These are phyloP conservation scores for Saitozyma sp. DNA, from an alignment of 768 basidiomycete genomes.

Conservation along the genomic window DNA sequence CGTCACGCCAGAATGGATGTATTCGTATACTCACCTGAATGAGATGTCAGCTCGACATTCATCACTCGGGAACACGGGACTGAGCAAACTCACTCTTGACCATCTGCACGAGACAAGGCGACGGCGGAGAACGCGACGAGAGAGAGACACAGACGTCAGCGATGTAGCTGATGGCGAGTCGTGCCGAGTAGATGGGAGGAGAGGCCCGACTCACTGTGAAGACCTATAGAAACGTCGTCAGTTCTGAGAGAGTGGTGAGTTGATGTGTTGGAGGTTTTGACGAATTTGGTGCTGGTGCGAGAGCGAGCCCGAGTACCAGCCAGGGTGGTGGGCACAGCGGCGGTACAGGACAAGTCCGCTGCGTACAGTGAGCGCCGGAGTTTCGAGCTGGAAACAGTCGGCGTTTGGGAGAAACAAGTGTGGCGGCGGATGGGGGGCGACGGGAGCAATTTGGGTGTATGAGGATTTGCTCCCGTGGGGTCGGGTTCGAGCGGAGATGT, in stretches of 20 bases:
- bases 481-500: no score
- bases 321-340: no score
- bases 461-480: no score
- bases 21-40: conserved; percentile 9
- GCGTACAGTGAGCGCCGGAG: no score
- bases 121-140: background rate
- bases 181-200: background rate
- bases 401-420: no score
- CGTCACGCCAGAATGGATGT: background rate
- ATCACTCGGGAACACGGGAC: background rate
- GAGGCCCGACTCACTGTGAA: conserved; percentile 9
- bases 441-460: no score
- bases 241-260: background rate
- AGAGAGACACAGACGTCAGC: conserved; percentile 10
- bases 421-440: no score
- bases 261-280: conserved; percentile 1
- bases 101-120: conserved; percentile 26
- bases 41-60: background rate
- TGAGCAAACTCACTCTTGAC: conserved; percentile 43
- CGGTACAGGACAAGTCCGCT: no score
- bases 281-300: background rate
- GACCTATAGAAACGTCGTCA: conserved; percentile 8
- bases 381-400: no score
- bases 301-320: no score
- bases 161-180: background rate